Evolutionary conservation across 257 asterid genomes (phyloP), one percentile per base, ranked within the genome.

Genomic region (Paulownia fortunei): DNA sequence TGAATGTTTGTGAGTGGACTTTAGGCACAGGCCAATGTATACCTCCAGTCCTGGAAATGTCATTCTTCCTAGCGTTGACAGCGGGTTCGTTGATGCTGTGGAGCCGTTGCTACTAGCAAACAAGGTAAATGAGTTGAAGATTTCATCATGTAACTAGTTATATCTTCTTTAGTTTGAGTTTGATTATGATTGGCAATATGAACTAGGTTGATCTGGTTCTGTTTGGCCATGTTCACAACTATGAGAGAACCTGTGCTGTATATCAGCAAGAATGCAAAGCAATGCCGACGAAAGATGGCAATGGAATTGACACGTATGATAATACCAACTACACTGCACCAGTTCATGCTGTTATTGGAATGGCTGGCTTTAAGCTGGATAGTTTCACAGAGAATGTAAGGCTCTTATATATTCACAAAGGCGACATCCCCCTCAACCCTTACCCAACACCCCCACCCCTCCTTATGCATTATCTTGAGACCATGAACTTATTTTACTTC

Each of bases 11-110:
- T 19, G 41, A 8, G 6, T 66, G 11, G 8, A 19, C n/a, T 68
- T 67, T 83, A 94, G 98, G 87, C 98, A 94, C 85, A 91, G 98
- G 60, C 97, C 97, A 6, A 89, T 94, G 97, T 94, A 94, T 55
- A 64, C 96, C 18, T 89, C 97, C 6, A 64, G 1, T 18, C 47
- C 23, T 0, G 89, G 88, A 9, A 1, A 2, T 0, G 2, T 69
- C 23, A 0, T 86, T 15, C 13, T 79, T 15, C 88, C 85, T 0
- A 87, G 70, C 52, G 93, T 89, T 32, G 97, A 94, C 77, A 37
- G 41, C 0, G n/a, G 24, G 0, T 94, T 92, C 26, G 94, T 89
- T 19, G 39, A 84, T 0, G 91, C 84, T 2, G 96, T 94, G 69
- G 98, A 94, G 81, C 97, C 98, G 8, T 82, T 94, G 79, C 80